Base-by-base conservation (phyloP, 2,329 filamentous ascomycete species). In the Trichothecium roseum region DNA sequence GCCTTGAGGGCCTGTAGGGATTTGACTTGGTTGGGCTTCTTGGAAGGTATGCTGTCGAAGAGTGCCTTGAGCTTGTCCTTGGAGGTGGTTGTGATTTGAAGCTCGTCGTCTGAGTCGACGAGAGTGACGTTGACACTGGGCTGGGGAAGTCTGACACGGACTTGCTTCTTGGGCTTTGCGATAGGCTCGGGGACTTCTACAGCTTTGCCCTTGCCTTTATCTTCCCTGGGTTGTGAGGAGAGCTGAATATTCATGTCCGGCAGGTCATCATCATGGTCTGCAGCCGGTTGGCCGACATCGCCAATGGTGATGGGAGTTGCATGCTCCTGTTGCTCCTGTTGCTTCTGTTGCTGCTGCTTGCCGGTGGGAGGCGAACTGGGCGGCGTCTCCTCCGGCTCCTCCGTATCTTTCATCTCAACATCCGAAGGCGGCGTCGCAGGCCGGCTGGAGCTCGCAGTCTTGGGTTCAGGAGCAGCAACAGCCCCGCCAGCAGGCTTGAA, bases 331-430 rank as follows among this genome's bases (percentile, higher is more conserved):
- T 13, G 16, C n/a, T 13, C 9, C 28, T 12, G 18, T 18, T 5
- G 17, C n/a, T 10, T 26, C 18, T 5, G 14, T 28, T 10, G 17
- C 32, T 5, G 14, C 18, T 8, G 36, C 31, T 63, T 60, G 16
- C 60, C 57, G 8, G 47, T 46, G 4, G 70, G 68, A 5, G 73
- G 74, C 16, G 85, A 89, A 38, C 83, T 91, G 3, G 82, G 84
- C 2, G 82, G 82, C 1, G 81, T 86, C 12, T 72, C 72, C n/a
- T n/a, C n/a, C 2, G 82, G 82, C 1, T 81, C 86, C 12, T 72
- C 20, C 13, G 60, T 60, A 15, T 68, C 62, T 32, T 52, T 60
- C 57, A 63, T 63, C 43, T 74, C 71, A 3, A 57, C 52, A 47
- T 78, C 71, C 5, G 70, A 69, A 24, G 63, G 62, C 3, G 71